Base-by-base conservation (phyloP, 2,329 filamentous ascomycete genomes). In the Fusarium torreyae region DNA sequence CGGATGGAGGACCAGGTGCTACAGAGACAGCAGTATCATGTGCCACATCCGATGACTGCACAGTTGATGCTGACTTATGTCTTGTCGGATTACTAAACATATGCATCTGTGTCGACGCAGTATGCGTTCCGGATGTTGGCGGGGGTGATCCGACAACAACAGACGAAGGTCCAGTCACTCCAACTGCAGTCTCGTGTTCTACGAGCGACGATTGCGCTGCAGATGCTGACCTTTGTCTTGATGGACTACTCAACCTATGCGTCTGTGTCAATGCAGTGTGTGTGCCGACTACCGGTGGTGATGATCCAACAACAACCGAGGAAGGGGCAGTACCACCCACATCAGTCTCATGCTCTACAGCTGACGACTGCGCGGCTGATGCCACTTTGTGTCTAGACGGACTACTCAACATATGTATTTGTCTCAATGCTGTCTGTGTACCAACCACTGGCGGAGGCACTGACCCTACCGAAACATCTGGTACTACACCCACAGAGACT, bases 191-290 rank as follows among this genome's bases (percentile, higher is more conserved):
- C 3, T 9, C 33, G 6, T 62, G 58, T 4, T 10, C 18, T 5
- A 40, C 56, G 17, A 34, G 20, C 1, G 45, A 39, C 7, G 59
- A 62, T 15, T 62, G 59, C 2, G 11, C 31, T 10, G 9, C 26
- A 1, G 14, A 62, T 6, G 1, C 31, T 2, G 56, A 14, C 1
- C 40, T 62, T 6, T 62, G 58, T 22, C 14, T 62, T 0, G 56
- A 61, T 7, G 58, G 58, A 2, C 1, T 45, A 5, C 1, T 60
- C 6, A 62, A 62, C 6, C 14, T 62, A 2, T 63, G 59, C 3
- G 34, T 26, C 6, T 63, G 59, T 5, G 38, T 61, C 0, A 31
- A 51, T 14, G 22, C 31, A 3, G 13, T 61, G 20, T 61, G 57
- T 2, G 22, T 61, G 1, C 36, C 20, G 1, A 24, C 20, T 7